A percentile compares a stretch with the other conserved stretches of the same genome.
Evolutionary conservation across 2,329 filamentous ascomycete genomes (phyloP).

Genomic region (Nigrospora sphaerica): DNA sequence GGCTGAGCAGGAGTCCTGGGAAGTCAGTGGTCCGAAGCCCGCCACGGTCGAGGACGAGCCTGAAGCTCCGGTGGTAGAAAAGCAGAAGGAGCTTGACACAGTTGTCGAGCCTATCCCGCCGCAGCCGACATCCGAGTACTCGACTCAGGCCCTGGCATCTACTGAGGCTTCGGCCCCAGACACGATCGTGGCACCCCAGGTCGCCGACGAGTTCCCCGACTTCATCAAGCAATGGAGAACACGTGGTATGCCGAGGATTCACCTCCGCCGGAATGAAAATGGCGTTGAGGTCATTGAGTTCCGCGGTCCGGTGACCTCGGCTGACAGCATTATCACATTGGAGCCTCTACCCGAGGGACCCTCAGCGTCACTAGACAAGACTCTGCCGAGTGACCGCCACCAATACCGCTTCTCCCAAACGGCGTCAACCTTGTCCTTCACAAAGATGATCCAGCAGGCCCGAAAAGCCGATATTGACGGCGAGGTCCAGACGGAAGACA

Average conservation of each 20-base stretch:
- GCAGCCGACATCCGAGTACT: background rate
- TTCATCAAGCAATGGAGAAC: slow-evolving; percentile 19
- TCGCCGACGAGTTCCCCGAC: slow-evolving; percentile 14
- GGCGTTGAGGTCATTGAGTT: slow-evolving; percentile 20
- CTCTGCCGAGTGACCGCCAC: background rate
- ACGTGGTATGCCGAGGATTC: slow-evolving; percentile 18
- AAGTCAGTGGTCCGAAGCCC: slow-evolving; percentile 27
- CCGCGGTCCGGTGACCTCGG: slow-evolving; percentile 5
- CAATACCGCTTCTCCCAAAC: slow-evolving; percentile 7
- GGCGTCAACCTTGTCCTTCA: slow-evolving; percentile 6
- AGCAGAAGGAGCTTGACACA: background rate
- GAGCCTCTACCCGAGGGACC: slow-evolving; percentile 5
- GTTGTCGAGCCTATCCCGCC: background rate
- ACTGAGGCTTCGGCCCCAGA: slow-evolving; percentile 7
- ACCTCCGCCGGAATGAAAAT: slow-evolving; percentile 13
- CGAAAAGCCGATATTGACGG: background rate
- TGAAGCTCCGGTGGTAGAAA: slow-evolving; percentile 16
- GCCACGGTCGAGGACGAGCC: slow-evolving; percentile 45
- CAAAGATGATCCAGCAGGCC: slow-evolving; percentile 6
- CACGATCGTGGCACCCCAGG: slow-evolving; percentile 16
- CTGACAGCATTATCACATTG: slow-evolving; percentile 8
- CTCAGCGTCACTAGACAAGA: slow-evolving; percentile 2
- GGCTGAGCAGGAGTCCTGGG: slow-evolving; percentile 14
- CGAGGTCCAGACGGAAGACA: slow-evolving; percentile 1
- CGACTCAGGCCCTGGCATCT: slow-evolving; percentile 1